Conservation (phyloP, 2,329 filamentous ascomycete species). For the Arthrobotrys megalospora region DNA sequence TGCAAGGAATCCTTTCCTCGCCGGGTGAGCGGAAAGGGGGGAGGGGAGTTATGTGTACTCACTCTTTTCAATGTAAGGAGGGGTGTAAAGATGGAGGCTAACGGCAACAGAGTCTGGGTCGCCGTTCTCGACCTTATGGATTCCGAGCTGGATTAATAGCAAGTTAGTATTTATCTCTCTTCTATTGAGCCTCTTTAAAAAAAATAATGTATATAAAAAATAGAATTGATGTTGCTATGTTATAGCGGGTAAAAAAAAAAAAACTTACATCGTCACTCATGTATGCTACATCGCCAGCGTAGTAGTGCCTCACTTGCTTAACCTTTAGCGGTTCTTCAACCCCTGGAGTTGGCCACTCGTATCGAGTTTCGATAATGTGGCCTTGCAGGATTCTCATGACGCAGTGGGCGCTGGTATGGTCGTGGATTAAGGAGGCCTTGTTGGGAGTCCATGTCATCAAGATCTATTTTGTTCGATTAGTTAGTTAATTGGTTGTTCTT, state of each 20-base stretch:
- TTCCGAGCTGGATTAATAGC: conserved; percentile 68
- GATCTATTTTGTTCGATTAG: conserved; percentile 65
- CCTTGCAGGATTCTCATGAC: conserved; percentile 73
- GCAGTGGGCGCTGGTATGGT: conserved; percentile 75
- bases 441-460: conserved; percentile 77
- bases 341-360: conserved; percentile 72
- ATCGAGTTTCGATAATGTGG: conserved; percentile 74
- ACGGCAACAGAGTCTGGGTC: conserved; percentile 73
- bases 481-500: not conserved
- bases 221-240: too few species aligned
- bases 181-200: not conserved
- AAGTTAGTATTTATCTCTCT: conserved; percentile 35
- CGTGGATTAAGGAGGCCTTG: conserved; percentile 74
- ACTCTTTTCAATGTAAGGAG: conserved; percentile 75
- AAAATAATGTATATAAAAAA: too few species aligned
- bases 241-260: not conserved
- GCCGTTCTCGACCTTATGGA: conserved; percentile 76
- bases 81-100: conserved; percentile 76
- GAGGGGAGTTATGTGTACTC: conserved; percentile 20
- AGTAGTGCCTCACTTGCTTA: conserved; percentile 72
- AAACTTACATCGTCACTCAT: conserved; percentile 74
- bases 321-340: conserved; percentile 70
- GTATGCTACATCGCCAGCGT: conserved; percentile 75
- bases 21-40: not conserved
- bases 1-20: not conserved